A percentile compares a stretch with the other conserved stretches of the same genome.
phyloP scores from a whole-genome alignment of 305 asterid species.

The Striga hermonthica region DNA sequence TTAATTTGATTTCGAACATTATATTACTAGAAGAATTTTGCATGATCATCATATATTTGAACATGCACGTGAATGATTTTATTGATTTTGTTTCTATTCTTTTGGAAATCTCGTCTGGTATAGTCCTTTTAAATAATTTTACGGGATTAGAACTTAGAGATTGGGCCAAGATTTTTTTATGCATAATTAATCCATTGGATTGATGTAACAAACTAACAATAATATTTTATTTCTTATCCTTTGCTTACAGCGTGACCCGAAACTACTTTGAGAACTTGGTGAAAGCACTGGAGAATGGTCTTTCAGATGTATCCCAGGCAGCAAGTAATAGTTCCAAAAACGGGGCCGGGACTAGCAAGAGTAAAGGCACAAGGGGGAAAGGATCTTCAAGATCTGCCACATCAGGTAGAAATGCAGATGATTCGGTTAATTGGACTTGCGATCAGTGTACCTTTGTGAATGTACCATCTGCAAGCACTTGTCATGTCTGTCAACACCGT shows the following conservation, averaged over 20 bases:
- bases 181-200: conserved; percentile 2
- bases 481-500: conserved; percentile 53
- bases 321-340: conserved; percentile 45
- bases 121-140: not conserved
- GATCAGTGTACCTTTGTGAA: conserved; percentile 56
- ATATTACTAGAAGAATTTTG: no score
- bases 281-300: conserved; percentile 79
- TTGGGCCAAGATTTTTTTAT: no score
- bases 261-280: conserved; percentile 87
- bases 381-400: conserved; percentile 49
- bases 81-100: not conserved
- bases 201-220: not conserved
- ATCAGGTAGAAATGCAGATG: conserved; percentile 49
- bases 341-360: conserved; percentile 66
- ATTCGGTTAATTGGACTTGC: conserved; percentile 52
- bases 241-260: conserved; percentile 64
- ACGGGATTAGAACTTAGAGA: no score
- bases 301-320: conserved; percentile 72
- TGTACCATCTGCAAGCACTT: conserved; percentile 42
- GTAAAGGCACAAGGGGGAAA: conserved; percentile 54
- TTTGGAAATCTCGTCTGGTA: not conserved
- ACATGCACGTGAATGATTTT: not conserved
- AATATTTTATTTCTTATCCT: conserved; percentile 11
- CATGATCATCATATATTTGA: not conserved
- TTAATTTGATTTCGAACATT: not conserved